These are phyloP conservation scores for Eucalyptus pauciflora DNA, from an alignment of 345 rosid species.

Conservation along the genomic window DNA sequence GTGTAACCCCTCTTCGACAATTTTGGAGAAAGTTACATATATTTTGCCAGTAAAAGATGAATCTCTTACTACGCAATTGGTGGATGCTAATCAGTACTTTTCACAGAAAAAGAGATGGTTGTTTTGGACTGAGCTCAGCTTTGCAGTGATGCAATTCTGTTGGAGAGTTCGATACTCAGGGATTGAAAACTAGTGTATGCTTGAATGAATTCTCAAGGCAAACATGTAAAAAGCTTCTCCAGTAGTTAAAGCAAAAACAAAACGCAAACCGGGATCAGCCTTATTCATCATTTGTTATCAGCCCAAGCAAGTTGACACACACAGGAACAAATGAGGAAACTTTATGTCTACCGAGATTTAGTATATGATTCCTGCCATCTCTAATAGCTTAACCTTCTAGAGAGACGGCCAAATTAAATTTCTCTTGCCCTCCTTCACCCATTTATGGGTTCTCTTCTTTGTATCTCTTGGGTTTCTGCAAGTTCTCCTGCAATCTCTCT, in stretches of 20 bases:
- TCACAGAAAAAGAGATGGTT: background rate
- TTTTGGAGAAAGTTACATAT: background rate
- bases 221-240: background rate
- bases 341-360: background rate
- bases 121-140: background rate
- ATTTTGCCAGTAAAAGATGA: background rate
- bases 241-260: background rate
- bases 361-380: background rate
- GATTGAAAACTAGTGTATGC: background rate
- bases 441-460: background rate
- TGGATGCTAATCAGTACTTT: background rate
- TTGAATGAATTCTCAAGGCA: background rate
- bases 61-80: background rate
- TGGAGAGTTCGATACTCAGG: background rate
- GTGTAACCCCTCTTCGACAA: background rate
- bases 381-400: background rate
- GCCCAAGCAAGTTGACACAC: fast-evolving
- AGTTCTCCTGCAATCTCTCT: background rate
- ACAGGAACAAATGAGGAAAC: fast-evolving
- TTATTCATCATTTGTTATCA: background rate
- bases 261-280: background rate
- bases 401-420: background rate
- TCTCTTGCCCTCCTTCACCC: background rate
- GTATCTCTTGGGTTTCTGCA: background rate
- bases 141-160: background rate